Base-by-base conservation (phyloP, 1,139 yeast species). In the Pichia sp. region DNA sequence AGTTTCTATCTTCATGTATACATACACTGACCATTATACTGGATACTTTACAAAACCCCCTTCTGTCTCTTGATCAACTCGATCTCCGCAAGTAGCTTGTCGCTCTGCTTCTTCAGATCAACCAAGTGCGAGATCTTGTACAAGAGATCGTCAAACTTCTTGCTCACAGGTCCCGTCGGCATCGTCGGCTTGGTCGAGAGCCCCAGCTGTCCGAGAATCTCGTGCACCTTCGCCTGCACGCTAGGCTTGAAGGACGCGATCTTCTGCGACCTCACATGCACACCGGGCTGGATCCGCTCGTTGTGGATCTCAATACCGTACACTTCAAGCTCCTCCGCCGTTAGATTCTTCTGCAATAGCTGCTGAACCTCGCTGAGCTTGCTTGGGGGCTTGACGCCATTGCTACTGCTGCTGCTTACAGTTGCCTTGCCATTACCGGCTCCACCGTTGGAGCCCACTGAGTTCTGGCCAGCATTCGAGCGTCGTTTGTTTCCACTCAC, bases 71-170 rank as follows among this genome's bases (percentile, higher is more conserved):
- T 80, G 36, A 84, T 77, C 60, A 88, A 78, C 57, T 78, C 76
- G 50, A 86, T 78, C 63, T 90, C 97, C 1, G 95, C 83, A 59
- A 89, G 95, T 23, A 90, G 74, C 71, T 90, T 90, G 70, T 93
- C 99, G 42, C 82, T 82, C 53, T 90, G 96, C 68, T 84, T 87
- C 72, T 93, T 93, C 10, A 93, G 78, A 57, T 93, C 98, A 54
- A 92, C 74, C 57, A 93, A 74, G 3, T 87, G 80, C 10, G 84
- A 85, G 45, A 90, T 88, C 0, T 86, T 77, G 60, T 86, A 82
- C 55, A 88, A 78, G 52, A 93, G 71, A 57, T 84, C 84, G 63
- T 93, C 98, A 68, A 87, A 92, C 65, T 82, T 84, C 8, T 85
- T 78, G 72, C 90, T 82, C 1, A 95, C 90, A 56, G 79, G 82